These are phyloP conservation scores for Dendrothele bispora DNA, from an alignment of 768 basidiomycete genomes.

Conservation along the genomic window DNA sequence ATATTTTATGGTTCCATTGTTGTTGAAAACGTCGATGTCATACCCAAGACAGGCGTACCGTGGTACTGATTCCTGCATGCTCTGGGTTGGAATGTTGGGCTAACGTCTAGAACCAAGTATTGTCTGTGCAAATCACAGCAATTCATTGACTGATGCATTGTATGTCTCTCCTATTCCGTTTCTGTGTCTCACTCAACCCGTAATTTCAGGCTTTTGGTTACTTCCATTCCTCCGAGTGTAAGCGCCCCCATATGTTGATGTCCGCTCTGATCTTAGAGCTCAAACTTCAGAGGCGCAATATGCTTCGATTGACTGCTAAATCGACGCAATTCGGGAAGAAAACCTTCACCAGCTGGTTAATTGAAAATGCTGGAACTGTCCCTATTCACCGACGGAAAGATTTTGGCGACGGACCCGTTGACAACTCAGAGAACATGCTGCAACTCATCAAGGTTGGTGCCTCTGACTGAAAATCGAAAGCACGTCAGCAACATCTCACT, in stretches of 20 bases:
- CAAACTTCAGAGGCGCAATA: conserved; percentile 59
- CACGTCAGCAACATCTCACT: conserved; percentile 3
- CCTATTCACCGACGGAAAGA: conserved; percentile 82
- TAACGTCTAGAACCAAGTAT: conserved; percentile 48
- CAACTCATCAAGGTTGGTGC: too few species aligned
- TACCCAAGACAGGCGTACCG: conserved; percentile 72
- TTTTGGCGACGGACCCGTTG: conserved; percentile 46
- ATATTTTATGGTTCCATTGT: conserved; percentile 92
- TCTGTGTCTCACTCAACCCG: background rate
- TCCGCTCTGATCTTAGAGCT: background rate
- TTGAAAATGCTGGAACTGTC: conserved; percentile 85
- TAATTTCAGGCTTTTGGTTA: conserved; percentile 62
- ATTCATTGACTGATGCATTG: conserved; percentile 86
- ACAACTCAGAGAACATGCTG: conserved; percentile 77
- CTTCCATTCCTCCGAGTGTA: conserved; percentile 71
- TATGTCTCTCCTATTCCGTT: conserved; percentile 32
- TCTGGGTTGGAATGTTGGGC: background rate
- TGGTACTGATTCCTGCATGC: conserved; percentile 47
- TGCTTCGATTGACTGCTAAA: conserved; percentile 86
- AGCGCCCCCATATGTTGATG: conserved; percentile 13
- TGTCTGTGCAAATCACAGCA: conserved; percentile 84
- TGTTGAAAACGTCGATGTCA: conserved; percentile 70
- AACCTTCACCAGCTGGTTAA: conserved; percentile 90
- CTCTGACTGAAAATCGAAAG: conserved; percentile 9
- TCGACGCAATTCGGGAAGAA: conserved; percentile 80